A percentile compares a stretch with the other conserved stretches of the same genome.
phyloP scores from a whole-genome alignment of 352 stramenopile species.

The Globisporangium camurandrum region DNA sequence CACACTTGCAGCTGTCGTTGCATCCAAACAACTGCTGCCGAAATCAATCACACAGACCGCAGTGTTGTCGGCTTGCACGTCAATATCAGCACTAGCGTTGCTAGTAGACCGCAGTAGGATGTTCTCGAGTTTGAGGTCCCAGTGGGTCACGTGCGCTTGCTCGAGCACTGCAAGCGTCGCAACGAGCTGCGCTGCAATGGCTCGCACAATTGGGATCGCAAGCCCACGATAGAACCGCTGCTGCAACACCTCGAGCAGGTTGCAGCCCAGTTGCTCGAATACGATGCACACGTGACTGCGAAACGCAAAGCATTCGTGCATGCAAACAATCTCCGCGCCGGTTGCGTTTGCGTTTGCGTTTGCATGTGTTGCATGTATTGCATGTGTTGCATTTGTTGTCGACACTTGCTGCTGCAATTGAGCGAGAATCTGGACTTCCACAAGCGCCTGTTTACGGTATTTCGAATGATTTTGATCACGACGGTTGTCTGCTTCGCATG shows the following conservation, averaged over 20 bases:
- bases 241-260: conserved; percentile 96
- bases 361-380: neutral
- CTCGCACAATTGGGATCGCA: conserved; percentile 82
- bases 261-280: conserved; percentile 94
- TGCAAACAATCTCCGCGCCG: conserved; percentile 65
- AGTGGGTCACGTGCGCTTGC: conserved; percentile 91
- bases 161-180: conserved; percentile 71
- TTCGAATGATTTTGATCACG: conserved; percentile 98
- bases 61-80: conserved; percentile 15
- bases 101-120: conserved; percentile 45
- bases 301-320: conserved; percentile 93
- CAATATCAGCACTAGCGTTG: neutral
- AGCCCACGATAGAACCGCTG: conserved; percentile 94
- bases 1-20: conserved; percentile 84
- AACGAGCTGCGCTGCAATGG: conserved; percentile 86
- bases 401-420: too few relatives aligned
- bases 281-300: conserved; percentile 94
- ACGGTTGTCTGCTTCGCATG: conserved; percentile 81
- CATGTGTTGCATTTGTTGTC: neutral
- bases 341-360: too few relatives aligned
- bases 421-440: conserved; percentile 93
- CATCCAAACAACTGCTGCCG: conserved; percentile 90
- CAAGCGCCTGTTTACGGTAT: conserved; percentile 93
- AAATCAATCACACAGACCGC: conserved; percentile 95
- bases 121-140: conserved; percentile 98